phyloP scores from a whole-genome alignment of 2,329 filamentous ascomycete genomes.

The Diaporthe amygdali region DNA sequence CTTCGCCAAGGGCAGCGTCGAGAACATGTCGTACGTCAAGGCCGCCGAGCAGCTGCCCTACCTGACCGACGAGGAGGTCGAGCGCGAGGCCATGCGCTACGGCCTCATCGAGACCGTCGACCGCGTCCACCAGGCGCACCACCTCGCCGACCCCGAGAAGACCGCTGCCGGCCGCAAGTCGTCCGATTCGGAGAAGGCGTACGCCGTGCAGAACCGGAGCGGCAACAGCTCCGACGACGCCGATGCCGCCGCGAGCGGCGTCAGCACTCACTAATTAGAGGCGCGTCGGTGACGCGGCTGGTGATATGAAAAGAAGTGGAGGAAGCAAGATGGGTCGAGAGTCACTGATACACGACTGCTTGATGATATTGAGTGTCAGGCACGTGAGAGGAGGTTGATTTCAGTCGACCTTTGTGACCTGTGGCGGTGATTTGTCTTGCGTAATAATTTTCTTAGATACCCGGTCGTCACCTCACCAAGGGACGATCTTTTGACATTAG shows the following conservation, averaged over 20 bases:
- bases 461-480: conserved; percentile 14
- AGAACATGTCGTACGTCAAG: conserved; percentile 64
- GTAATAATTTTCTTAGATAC: conserved; percentile 22
- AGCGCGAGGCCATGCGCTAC: conserved; percentile 48
- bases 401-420: not conserved
- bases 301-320: not conserved
- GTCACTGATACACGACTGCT: not conserved
- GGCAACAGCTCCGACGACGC: conserved; percentile 17
- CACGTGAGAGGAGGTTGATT: not conserved
- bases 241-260: not conserved
- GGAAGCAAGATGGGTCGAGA: too few species aligned
- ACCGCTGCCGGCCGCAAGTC: conserved; percentile 5
- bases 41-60: conserved; percentile 62
- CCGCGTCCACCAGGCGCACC: conserved; percentile 20
- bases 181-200: conserved; percentile 22
- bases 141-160: conserved; percentile 4
- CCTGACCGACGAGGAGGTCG: conserved; percentile 56
- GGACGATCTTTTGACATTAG: conserved; percentile 18
- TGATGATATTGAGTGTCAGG: not conserved
- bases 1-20: conserved; percentile 58
- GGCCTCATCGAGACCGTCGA: conserved; percentile 33
- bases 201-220: conserved; percentile 10
- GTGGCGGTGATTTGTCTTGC: not conserved
- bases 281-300: not conserved
- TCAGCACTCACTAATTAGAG: not conserved